These are phyloP conservation scores for Aspergillus funiculosus DNA, from an alignment of 495 filamentous ascomycete genomes.

Conservation along the genomic window DNA sequence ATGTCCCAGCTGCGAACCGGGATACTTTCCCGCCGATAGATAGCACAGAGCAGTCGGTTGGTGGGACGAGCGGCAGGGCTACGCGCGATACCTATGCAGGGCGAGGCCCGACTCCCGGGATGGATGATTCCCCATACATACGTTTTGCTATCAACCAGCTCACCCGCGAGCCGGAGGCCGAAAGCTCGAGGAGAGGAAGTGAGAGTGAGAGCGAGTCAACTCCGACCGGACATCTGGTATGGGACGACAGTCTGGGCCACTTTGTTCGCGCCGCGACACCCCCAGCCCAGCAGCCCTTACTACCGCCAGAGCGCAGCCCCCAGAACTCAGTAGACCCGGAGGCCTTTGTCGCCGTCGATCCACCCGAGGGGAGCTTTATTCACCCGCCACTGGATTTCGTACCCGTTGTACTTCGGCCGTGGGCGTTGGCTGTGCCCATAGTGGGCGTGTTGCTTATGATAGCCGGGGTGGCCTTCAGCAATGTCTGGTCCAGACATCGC, in stretches of 20 bases:
- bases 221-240: constrained; percentile 45
- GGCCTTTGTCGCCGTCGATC: constrained; percentile 50
- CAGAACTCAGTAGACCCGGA: constrained; percentile 39
- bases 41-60: constrained; percentile 34
- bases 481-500: constrained; percentile 60
- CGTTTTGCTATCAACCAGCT: constrained; percentile 69
- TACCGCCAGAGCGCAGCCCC: constrained; percentile 15
- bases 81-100: constrained; percentile 33
- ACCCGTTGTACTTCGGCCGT: constrained; percentile 59
- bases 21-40: constrained; percentile 24
- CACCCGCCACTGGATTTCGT: constrained; percentile 57
- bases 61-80: constrained; percentile 26
- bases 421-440: constrained; percentile 52
- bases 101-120: constrained; percentile 52
- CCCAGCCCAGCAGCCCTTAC: constrained; percentile 8
- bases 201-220: constrained; percentile 39
- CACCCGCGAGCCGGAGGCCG: constrained; percentile 57
- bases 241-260: constrained; percentile 47
- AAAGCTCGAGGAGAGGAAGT: constrained; percentile 27
- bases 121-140: constrained; percentile 65
- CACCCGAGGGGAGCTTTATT: constrained; percentile 37
- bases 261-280: constrained; percentile 30
- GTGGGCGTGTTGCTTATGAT: constrained; percentile 65
- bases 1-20: constrained; percentile 14
- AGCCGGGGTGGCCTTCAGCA: constrained; percentile 63